Percentiles rank a stretch among this genome's conserved stretches.
Evolutionary conservation across 257 asterid genomes (phyloP).

Genomic region (Ilex aquifolium): DNA sequence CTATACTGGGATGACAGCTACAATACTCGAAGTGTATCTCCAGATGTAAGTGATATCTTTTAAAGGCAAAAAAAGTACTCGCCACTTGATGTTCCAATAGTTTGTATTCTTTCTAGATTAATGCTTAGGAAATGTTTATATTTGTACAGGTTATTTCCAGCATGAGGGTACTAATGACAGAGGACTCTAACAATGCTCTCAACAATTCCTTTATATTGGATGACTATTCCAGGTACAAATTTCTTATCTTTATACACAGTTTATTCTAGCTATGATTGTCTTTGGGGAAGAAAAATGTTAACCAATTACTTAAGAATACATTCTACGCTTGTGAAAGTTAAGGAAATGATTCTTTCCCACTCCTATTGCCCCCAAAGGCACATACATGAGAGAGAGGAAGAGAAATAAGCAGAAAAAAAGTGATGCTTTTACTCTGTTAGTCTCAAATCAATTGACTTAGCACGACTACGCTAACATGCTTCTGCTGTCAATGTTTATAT

Average conservation of each 20-base stretch:
- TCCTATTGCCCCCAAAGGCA: too few relatives aligned
- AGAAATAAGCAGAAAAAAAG: neutral
- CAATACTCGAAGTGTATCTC: constrained; percentile 89
- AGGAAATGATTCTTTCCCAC: too few relatives aligned
- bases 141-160: constrained; percentile 76
- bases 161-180: constrained; percentile 97
- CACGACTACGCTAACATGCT: neutral
- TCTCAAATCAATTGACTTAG: neutral
- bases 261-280: neutral
- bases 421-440: neutral
- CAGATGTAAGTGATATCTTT: constrained; percentile 49
- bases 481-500: neutral
- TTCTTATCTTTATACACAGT: neutral
- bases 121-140: neutral
- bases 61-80: neutral
- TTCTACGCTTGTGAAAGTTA: too few relatives aligned
- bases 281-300: too few relatives aligned
- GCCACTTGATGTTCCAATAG: neutral
- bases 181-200: constrained; percentile 77
- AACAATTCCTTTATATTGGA: constrained; percentile 89
- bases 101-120: neutral
- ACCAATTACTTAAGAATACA: too few relatives aligned
- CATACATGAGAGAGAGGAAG: neutral
- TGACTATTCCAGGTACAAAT: constrained; percentile 74
- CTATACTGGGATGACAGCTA: constrained; percentile 94